Evolutionary conservation across 257 asterid species (phyloP), one percentile per base, ranked within the genome.

Genomic region (Solanum corneliomulleri): DNA sequence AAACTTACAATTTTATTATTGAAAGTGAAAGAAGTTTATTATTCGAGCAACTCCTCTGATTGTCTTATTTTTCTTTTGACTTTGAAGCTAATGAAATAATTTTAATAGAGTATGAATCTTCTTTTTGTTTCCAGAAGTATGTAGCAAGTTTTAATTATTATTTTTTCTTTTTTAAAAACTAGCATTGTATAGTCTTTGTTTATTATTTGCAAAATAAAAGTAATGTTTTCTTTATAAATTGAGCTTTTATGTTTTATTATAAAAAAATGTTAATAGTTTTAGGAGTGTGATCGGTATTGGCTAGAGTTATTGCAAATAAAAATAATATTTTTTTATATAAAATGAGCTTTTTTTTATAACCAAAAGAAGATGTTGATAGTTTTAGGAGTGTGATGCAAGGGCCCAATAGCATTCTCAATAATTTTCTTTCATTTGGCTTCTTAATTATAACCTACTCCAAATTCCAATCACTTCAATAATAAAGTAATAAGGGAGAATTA

Each of bases 11-110:
- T 35, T 35, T 35, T 35, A 35, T 35, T 35, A 35, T 35, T 35
- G 0, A 5, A 35, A 35, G 7, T 5, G 7, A 35, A 5, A 35
- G 1, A 35, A 5, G 0, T 5, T 35, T 35, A 35, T 1, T 35
- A 35, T 35, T 5, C 39, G 21, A 49, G 21, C 9, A 49, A 49
- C 16, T 49, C 7, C 58, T 15, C 9, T 5, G 2, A 0, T 49
- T 9, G 1, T 41, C 8, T 0, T 49, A 6, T 74, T 21, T 37
- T 39, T 37, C 11, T 37, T 70, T 33, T 12, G 33, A 71, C 82
- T 39, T 21, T 39, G 12, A n/a, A 76, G 21, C 7, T 23, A 41
- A 76, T 76, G 5, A n/a, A 23, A n/a, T 76, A 20, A n/a, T 13
- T 12, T 41, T 76, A 75, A 39, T 16, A 4, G 4, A 71, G 25